These are phyloP conservation scores for Phytophthora meadii DNA, from an alignment of 352 stramenopile genomes.

Conservation along the genomic window DNA sequence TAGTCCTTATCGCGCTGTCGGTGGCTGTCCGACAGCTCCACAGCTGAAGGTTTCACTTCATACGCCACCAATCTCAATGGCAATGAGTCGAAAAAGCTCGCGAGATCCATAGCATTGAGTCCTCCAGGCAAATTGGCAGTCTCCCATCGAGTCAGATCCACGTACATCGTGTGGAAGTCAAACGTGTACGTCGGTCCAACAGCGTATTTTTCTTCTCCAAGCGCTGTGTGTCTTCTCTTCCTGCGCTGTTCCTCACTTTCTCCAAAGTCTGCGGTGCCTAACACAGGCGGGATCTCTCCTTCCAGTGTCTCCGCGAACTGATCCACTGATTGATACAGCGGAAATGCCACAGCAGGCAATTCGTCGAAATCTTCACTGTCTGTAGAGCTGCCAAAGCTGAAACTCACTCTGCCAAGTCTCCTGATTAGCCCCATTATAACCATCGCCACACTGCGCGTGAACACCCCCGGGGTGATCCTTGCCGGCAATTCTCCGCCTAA, in stretches of 20 bases:
- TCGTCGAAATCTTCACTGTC: conserved; percentile 33
- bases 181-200: conserved; percentile 87
- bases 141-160: conserved; percentile 81
- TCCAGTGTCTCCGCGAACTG: conserved; percentile 77
- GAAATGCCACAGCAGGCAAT: conserved; percentile 73
- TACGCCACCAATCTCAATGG: conserved; percentile 82
- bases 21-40: conserved; percentile 42
- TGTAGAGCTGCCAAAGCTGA: conserved; percentile 67
- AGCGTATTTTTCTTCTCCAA: conserved; percentile 56
- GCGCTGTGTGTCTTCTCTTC: conserved; percentile 50
- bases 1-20: conserved; percentile 73
- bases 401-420: conserved; percentile 67
- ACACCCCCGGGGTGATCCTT: conserved; percentile 69
- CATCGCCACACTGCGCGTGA: conserved; percentile 77
- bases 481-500: conserved; percentile 78
- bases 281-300: conserved; percentile 52
- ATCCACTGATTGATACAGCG: conserved; percentile 82
- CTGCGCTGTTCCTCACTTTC: conserved; percentile 58
- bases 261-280: conserved; percentile 70
- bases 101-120: conserved; percentile 75
- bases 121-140: conserved; percentile 78
- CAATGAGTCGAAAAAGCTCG: conserved; percentile 81
- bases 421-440: conserved; percentile 85
- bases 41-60: conserved; percentile 37
- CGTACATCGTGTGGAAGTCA: conserved; percentile 91